Evolutionary conservation across 2,329 filamentous ascomycete species (phyloP), one percentile per base, ranked within the genome.

Genomic region (Apiospora rasikravindrae): DNA sequence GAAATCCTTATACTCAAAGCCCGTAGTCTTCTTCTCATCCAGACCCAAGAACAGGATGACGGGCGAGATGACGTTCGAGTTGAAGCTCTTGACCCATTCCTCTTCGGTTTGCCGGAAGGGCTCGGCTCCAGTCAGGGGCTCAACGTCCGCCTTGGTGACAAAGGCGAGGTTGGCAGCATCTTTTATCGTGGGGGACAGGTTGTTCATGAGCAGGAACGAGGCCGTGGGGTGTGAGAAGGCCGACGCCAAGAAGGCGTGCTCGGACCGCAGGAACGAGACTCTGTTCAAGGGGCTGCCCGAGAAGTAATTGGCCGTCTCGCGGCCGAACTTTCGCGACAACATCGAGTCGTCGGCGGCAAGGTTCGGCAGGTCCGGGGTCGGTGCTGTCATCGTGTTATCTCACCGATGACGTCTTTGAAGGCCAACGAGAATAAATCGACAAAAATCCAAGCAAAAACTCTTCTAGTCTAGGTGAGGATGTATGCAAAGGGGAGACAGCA

Each of bases 1-100:
- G 80, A 97, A 97, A 67, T 90, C 90, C 73, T 90, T 91, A 78
- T 92, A 92, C 73, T 86, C 79, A 69, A 93, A 88, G 0, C 84
- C 88, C 42, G 79, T 77, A 24, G 81, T 78, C 64, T 81, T 74
- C 76, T 81, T 82, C 77, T 97, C 94, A 76, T 97, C 91, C 67
- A 98, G 83, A 0, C 96, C 96, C 40, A 98, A 84, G 80, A 98
- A 98, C 70, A 98, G 86, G 69, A 98, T 86, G 74, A 94, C 88
- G 3, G 95, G 92, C 26, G 86, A 82, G 22, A 90, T 90, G 70
- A 88, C 84, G 5, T 86, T 84, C 42, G 94, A 97, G 83, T 98
- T 92, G 81, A 91, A 98, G 44, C 87, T 84, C 77, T 89, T 89
- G 73, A 97, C 87, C 75, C 91, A 80, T 66, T 96, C 91, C 76